phyloP scores from a whole-genome alignment of 2,329 filamentous ascomycete species.

The Cordyceps tenuipes region DNA sequence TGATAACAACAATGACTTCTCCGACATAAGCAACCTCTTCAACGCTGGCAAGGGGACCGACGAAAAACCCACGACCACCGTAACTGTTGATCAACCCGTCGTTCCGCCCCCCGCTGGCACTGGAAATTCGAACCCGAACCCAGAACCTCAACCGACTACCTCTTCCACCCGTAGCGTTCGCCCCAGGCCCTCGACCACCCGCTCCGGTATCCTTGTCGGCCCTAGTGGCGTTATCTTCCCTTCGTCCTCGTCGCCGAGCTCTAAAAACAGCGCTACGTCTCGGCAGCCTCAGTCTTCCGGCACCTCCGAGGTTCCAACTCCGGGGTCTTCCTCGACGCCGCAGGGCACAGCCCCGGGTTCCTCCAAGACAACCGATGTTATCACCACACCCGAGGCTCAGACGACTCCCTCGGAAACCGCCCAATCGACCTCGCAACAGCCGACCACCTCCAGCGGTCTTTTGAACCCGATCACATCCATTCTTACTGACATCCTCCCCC shows the following conservation, averaged over 20 bases:
- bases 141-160: conserved; percentile 13
- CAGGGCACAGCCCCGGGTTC: not conserved
- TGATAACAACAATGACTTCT: not conserved
- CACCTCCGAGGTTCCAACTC: not conserved
- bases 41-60: conserved; percentile 12
- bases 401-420: not conserved
- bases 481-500: conserved; percentile 16
- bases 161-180: conserved; percentile 14
- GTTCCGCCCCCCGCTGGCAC: conserved; percentile 9
- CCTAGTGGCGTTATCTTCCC: conserved; percentile 20
- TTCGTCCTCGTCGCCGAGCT: not conserved
- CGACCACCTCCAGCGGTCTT: conserved; percentile 11
- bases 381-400: not conserved
- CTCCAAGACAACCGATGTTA: not conserved
- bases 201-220: conserved; percentile 19
- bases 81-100: conserved; percentile 14
- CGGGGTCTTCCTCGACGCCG: not conserved
- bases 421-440: conserved; percentile 10
- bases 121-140: conserved; percentile 13
- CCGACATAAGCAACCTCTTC: conserved; percentile 11
- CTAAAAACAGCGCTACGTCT: not conserved
- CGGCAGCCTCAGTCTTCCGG: not conserved
- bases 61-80: conserved; percentile 19
- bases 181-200: conserved; percentile 8
- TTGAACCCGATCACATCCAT: conserved; percentile 19